phyloP scores from a whole-genome alignment of 257 asterid species.

The Fraxinus quadrangulata region DNA sequence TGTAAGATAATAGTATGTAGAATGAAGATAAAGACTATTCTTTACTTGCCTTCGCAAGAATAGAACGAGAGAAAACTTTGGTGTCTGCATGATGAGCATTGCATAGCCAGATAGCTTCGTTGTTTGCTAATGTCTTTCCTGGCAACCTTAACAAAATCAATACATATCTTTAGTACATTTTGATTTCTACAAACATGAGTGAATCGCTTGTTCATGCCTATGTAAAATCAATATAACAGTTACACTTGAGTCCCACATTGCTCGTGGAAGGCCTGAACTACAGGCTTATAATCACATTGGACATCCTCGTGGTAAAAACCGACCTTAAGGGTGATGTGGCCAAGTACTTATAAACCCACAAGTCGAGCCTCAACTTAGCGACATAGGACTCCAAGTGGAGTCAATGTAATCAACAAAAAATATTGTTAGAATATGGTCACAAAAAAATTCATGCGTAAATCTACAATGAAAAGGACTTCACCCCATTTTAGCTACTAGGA shows the following conservation, averaged over 20 bases:
- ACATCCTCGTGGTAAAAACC: background rate
- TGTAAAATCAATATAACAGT: background rate
- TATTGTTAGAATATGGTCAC: too few relatives aligned
- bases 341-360: background rate
- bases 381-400: background rate
- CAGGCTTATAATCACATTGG: background rate
- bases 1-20: background rate
- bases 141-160: conserved; percentile 58
- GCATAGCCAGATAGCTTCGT: conserved; percentile 67
- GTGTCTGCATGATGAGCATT: conserved; percentile 83
- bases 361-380: background rate
- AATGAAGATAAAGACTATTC: conserved; percentile 2
- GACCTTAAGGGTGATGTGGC: background rate
- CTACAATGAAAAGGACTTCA: too few relatives aligned
- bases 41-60: conserved; percentile 85
- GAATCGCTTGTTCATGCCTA: background rate
- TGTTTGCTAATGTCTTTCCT: conserved; percentile 60
- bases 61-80: conserved; percentile 68
- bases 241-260: background rate
- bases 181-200: background rate
- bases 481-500: too few relatives aligned
- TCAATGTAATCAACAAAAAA: background rate
- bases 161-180: background rate
- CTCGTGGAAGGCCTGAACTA: background rate
- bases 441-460: too few relatives aligned